Evolutionary conservation across 305 asterid genomes (phyloP).

Genomic region (Galium porrigens): DNA sequence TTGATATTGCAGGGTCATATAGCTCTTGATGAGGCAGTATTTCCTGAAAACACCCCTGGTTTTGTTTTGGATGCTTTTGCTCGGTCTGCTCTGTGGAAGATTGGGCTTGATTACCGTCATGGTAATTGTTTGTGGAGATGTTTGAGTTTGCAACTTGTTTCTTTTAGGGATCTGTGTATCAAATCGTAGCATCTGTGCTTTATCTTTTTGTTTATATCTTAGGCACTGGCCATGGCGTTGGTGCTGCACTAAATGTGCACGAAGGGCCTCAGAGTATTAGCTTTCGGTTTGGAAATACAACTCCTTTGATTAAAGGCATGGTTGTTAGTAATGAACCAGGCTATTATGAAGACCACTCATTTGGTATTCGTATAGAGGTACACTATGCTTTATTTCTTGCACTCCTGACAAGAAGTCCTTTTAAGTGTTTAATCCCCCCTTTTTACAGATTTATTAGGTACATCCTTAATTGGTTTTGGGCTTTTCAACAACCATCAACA

Average conservation of each 20-base stretch:
- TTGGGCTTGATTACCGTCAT: slow-evolving; percentile 96
- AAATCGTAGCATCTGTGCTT: slow-evolving; percentile 10
- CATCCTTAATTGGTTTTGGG: not conserved
- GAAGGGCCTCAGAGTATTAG: slow-evolving; percentile 99
- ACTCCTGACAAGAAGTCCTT: not conserved
- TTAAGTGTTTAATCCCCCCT: no score
- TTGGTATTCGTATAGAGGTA: slow-evolving; percentile 97
- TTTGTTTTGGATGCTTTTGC: slow-evolving; percentile 93
- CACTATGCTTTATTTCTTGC: slow-evolving; percentile 9
- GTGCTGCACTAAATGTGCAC: slow-evolving; percentile 94
- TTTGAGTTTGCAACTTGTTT: not conserved
- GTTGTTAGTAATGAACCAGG: slow-evolving; percentile 97
- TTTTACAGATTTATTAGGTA: not conserved
- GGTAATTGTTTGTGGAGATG: slow-evolving; percentile 30
- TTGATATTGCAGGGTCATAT: slow-evolving; percentile 70
- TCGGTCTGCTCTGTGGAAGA: slow-evolving; percentile 84
- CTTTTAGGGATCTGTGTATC: slow-evolving; percentile 3
- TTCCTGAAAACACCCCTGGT: slow-evolving; percentile 93
- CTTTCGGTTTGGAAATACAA: slow-evolving; percentile 85
- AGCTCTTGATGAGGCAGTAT: slow-evolving; percentile 85
- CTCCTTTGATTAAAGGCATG: slow-evolving; percentile 90
- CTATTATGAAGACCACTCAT: slow-evolving; percentile 87
- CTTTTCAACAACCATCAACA: not conserved
- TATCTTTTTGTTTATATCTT: slow-evolving; percentile 12
- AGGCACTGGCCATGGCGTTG: slow-evolving; percentile 99